Conservation (phyloP, 345 rosid genomes). For the Cardiospermum halicacabum region DNA sequence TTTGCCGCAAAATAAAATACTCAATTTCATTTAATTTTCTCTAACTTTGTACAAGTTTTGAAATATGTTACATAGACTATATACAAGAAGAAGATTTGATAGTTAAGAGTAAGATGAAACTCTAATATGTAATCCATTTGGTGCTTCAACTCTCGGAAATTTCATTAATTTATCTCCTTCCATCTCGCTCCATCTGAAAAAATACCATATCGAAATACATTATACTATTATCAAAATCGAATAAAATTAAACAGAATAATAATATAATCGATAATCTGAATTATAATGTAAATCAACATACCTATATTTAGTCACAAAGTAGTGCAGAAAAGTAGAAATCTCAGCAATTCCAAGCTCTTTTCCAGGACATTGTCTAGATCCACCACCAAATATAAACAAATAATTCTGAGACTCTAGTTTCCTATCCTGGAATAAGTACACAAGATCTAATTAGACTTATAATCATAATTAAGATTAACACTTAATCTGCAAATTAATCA, state of each 20-base stretch:
- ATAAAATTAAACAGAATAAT: no score
- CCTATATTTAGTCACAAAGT: slow-evolving; percentile 87
- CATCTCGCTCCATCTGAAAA: slow-evolving; percentile 92
- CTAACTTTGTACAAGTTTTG: slow-evolving; percentile 19
- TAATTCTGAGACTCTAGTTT: slow-evolving; percentile 50
- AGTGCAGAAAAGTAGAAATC: slow-evolving; percentile 83
- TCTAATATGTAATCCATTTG: slow-evolving; percentile 77
- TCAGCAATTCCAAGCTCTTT: slow-evolving; percentile 90
- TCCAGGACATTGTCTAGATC: slow-evolving; percentile 89
- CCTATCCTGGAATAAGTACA: slow-evolving; percentile 46
- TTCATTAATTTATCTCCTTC: slow-evolving; percentile 65
- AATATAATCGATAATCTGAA: no score
- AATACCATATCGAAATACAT: no score
- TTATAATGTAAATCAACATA: slow-evolving; percentile 3
- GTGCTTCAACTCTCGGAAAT: slow-evolving; percentile 94
- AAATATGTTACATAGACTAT: slow-evolving; percentile 18
- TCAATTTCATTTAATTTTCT: slow-evolving; percentile 12
- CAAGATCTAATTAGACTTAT: neutral
- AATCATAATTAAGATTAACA: no score
- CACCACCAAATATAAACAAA: slow-evolving; percentile 80
- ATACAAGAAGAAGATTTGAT: slow-evolving; percentile 1
- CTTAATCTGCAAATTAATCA: neutral
- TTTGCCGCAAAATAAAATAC: slow-evolving; percentile 10
- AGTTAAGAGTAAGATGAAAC: slow-evolving; percentile 45
- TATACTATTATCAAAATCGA: no score